Evolutionary conservation across 352 stramenopile genomes (phyloP), one percentile per base, ranked within the genome.

Genomic region (Pythium coloratum): DNA sequence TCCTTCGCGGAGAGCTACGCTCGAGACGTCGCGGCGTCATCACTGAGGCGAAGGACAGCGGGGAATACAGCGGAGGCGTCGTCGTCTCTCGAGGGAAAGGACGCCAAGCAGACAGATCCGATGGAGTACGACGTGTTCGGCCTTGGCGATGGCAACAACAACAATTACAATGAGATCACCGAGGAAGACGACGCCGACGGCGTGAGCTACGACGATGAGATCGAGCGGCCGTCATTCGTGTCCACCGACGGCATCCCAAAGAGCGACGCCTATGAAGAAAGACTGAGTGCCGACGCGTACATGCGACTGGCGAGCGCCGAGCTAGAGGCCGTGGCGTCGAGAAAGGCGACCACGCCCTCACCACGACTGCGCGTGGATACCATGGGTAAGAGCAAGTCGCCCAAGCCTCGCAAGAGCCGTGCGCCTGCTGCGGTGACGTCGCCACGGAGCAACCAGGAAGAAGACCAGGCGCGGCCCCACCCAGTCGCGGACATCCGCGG

Each of bases 291-390:
- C 12, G 87, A 95, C 49, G 78, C 77, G 16, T 95, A 81, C 71
- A 95, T 95, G 82, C 80, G 86, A 16, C 75, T 92, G 26, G 87
- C 87, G 32, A 90, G 72, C 50, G 71, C 76, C 14, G 80, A 84
- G 62, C 78, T 91, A 54, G 80, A 84, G 50, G 49, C 42, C 8
- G 14, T 63, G 3, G 57, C 67, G 1, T 50, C 32, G 6, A 34
- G 33, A 12, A 66, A 62, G 53, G 13, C 57, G 16, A 47, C 44
- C 38, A 30, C 61, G 24, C 40, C 20, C 9, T 50, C 58, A 24
- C 32, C 62, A 12, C 50, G n/a, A 20, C 33, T 61, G 18, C 60
- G n/a, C 10, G 26, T 30, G 6, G 20, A 32, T 6, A 7, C 32
- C 40, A 4, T 51, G 5, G 30, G 6, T 9, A 60, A 49, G 14